phyloP scores from a whole-genome alignment of 2,329 filamentous ascomycete species.

The Aspergillus tanneri region DNA sequence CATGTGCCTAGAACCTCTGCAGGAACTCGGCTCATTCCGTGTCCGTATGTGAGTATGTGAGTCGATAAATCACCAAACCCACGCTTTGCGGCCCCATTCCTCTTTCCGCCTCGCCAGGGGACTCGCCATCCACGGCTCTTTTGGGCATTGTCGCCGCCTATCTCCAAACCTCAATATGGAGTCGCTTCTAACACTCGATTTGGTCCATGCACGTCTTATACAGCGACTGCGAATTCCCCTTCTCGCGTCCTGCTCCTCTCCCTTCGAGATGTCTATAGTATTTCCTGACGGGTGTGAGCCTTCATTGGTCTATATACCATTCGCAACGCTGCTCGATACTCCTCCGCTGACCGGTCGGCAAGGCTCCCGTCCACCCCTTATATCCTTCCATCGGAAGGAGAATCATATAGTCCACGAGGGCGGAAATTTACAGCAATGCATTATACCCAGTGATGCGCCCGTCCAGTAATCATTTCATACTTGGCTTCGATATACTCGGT shows the following conservation, averaged over 20 bases:
- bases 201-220: neutral
- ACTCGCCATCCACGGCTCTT: conserved; percentile 21
- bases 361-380: conserved; percentile 13
- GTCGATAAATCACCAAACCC: conserved; percentile 26
- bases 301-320: conserved; percentile 8
- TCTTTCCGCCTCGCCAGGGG: neutral
- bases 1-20: conserved; percentile 23
- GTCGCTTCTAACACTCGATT: conserved; percentile 12
- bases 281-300: no score
- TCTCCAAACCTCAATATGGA: conserved; percentile 17
- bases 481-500: conserved; percentile 22
- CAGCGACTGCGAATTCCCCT: no score
- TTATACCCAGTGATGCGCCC: conserved; percentile 27
- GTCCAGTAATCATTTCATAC: conserved; percentile 24
- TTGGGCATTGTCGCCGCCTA: conserved; percentile 9
- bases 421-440: conserved; percentile 14
- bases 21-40: conserved; percentile 23
- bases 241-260: no score
- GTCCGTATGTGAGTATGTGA: conserved; percentile 22
- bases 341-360: neutral
- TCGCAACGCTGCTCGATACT: neutral
- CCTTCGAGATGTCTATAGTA: no score
- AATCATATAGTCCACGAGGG: conserved; percentile 23
- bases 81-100: neutral
- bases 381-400: conserved; percentile 28